A percentile compares a stretch with the other conserved stretches of the same genome.
These are phyloP conservation scores for Pseudocercospora fuligena DNA, from an alignment of 2,329 filamentous ascomycete genomes.

Conservation along the genomic window DNA sequence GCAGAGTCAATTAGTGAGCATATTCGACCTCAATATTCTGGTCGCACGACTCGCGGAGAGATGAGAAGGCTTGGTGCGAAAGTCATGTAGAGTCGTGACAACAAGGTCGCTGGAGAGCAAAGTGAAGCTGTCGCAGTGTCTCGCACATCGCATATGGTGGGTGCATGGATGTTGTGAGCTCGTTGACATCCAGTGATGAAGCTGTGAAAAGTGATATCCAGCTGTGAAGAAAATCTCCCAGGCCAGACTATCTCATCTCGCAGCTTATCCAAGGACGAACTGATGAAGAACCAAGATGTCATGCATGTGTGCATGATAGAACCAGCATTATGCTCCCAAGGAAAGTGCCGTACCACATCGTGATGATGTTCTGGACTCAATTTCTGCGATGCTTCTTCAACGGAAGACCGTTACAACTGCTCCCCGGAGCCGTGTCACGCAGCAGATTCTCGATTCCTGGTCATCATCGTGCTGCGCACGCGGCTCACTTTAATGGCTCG, in stretches of 20 bases:
- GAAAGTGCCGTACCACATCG: neutral
- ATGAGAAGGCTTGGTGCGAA: neutral
- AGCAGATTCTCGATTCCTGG: too few relatives aligned
- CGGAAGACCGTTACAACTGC: neutral
- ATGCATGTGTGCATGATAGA: neutral
- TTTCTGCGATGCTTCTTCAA: neutral
- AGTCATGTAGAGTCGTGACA: neutral
- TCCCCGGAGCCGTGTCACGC: too few relatives aligned
- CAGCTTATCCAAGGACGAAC: neutral
- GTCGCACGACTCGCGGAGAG: neutral
- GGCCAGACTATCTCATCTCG: neutral
- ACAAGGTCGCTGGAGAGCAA: neutral
- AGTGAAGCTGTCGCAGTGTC: neutral
- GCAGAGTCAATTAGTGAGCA: neutral
- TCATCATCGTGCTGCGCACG: too few relatives aligned
- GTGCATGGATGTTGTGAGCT: neutral
- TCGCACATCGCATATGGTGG: neutral
- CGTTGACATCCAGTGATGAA: neutral
- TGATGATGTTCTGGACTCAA: constrained; percentile 2
- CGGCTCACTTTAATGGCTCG: neutral
- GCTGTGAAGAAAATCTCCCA: neutral
- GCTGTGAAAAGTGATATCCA: neutral
- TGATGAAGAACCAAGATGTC: neutral
- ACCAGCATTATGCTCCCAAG: neutral
- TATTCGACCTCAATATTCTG: neutral